Conservation (phyloP, 768 basidiomycete genomes). For the Leccinum ochraceum region DNA sequence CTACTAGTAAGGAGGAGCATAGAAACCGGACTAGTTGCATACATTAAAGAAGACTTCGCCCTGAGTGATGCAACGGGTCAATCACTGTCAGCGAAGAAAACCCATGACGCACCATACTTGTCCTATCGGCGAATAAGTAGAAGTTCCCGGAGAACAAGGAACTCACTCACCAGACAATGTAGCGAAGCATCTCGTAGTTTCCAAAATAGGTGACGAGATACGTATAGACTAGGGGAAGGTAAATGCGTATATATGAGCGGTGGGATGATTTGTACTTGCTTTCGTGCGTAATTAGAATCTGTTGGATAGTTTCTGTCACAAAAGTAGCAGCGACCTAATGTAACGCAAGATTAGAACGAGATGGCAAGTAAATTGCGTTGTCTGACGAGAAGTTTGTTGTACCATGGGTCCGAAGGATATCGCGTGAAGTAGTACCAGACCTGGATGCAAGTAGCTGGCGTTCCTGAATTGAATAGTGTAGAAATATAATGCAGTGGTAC, state of each 20-base stretch:
- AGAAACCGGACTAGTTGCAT: background rate
- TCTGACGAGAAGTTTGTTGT: constrained; percentile 47
- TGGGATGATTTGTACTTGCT: constrained; percentile 29
- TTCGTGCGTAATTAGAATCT: constrained; percentile 53
- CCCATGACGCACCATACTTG: constrained; percentile 19
- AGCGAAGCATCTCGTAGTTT: constrained; percentile 26
- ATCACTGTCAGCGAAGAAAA: background rate
- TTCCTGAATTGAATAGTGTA: background rate
- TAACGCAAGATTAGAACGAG: background rate
- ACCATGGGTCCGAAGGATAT: constrained; percentile 52
- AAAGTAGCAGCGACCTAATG: constrained; percentile 50
- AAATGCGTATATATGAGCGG: background rate
- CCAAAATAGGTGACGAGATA: constrained; percentile 48
- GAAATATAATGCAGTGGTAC: constrained; percentile 2
- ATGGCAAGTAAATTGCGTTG: background rate
- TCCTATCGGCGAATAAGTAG: constrained; percentile 19
- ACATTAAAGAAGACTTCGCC: constrained; percentile 53
- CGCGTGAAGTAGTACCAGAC: constrained; percentile 53
- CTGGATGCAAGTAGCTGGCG: constrained; percentile 54
- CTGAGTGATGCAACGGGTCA: constrained; percentile 31
- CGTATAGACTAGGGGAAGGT: constrained; percentile 42
- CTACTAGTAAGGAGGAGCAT: background rate
- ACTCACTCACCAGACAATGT: constrained; percentile 43
- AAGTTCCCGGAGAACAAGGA: background rate
- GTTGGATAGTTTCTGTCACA: constrained; percentile 53